These are phyloP conservation scores for Phialophora macrospora DNA, from an alignment of 2,329 filamentous ascomycete species.

Conservation along the genomic window DNA sequence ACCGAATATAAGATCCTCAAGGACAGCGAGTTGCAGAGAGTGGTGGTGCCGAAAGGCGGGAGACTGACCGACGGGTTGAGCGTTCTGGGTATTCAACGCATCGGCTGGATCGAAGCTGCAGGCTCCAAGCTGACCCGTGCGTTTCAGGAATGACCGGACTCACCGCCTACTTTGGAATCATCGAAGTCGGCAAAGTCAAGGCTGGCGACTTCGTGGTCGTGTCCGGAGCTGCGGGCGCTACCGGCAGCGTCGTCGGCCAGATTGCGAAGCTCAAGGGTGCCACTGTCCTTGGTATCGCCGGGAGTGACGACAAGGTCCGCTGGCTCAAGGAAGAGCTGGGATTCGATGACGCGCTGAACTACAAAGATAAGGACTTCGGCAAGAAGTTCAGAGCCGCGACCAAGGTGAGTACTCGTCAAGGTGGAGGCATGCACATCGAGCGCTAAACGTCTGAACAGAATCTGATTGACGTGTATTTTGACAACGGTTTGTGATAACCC, in stretches of 20 bases:
- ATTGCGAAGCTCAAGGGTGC: constrained; percentile 75
- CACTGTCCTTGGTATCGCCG: constrained; percentile 69
- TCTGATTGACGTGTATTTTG: constrained; percentile 71
- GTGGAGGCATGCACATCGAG: neutral
- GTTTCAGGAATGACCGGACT: constrained; percentile 66
- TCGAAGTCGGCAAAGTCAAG: constrained; percentile 69
- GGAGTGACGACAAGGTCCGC: constrained; percentile 68
- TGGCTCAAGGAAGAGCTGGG: constrained; percentile 69
- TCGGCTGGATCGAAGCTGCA: neutral
- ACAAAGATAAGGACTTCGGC: constrained; percentile 68
- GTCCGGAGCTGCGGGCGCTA: constrained; percentile 74
- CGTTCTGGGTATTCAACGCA: constrained; percentile 47
- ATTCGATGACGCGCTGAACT: constrained; percentile 71
- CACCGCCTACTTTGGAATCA: constrained; percentile 77
- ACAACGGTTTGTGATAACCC: constrained; percentile 55
- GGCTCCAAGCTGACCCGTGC: neutral
- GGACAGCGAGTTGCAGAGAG: constrained; percentile 56
- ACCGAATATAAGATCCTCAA: constrained; percentile 66
- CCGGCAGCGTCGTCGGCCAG: constrained; percentile 75
- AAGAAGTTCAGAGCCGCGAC: constrained; percentile 66
- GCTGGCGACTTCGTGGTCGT: constrained; percentile 76
- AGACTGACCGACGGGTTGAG: constrained; percentile 65
- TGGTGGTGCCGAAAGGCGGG: constrained; percentile 54
- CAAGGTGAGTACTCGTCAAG: constrained; percentile 40
- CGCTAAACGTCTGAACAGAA: constrained; percentile 42